Evolutionary conservation across 768 basidiomycete genomes (phyloP), one percentile per base, ranked within the genome.

Genomic region (Lentinula lateritia): DNA sequence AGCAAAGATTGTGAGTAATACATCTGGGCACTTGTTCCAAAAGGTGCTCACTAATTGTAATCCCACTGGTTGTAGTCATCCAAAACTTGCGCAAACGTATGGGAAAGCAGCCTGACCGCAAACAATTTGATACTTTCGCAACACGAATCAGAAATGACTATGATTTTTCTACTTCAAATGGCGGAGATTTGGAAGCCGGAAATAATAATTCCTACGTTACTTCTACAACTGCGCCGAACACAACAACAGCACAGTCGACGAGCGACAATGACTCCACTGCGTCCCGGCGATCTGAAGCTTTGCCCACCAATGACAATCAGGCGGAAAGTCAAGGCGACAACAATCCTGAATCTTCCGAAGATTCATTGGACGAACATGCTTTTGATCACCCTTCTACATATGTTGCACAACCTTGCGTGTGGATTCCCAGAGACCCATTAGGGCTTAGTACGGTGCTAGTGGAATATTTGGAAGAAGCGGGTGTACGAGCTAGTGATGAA

Each of bases 371-470:
- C 58, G 75, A 75, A 34, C 77, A 80, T 66, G 79, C 78, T 2
- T 82, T 80, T 62, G 77, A 79, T 63, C 80, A 80, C 64, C 80
- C 78, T 18, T 80, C 78, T 28, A 78, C 74, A 15, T 81, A 82
- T 65, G 71, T 73, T 8, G 71, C 76, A 23, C 79, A 80, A 62
- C 69, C 72, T 13, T 81, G 78, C 74, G 77, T 82, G 35, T 80
- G 79, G 80, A 69, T 82, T 53, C 78, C 79, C 5, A 71, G 71
- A 57, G 79, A 80, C 65, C 62, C 60, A 20, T 69, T 81, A 5
- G 79, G 80, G 0, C 66, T 82, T 58, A 80, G 79, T 63, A 63
- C 68, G 54, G 39, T 79, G 39, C 56, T 81, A 54, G 72, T 72
- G 36, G 63, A 66, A 7, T 77, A 81, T 46, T 67, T 81, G 39